These are phyloP conservation scores for Syzygium aqueum DNA, from an alignment of 345 rosid genomes.

Conservation along the genomic window DNA sequence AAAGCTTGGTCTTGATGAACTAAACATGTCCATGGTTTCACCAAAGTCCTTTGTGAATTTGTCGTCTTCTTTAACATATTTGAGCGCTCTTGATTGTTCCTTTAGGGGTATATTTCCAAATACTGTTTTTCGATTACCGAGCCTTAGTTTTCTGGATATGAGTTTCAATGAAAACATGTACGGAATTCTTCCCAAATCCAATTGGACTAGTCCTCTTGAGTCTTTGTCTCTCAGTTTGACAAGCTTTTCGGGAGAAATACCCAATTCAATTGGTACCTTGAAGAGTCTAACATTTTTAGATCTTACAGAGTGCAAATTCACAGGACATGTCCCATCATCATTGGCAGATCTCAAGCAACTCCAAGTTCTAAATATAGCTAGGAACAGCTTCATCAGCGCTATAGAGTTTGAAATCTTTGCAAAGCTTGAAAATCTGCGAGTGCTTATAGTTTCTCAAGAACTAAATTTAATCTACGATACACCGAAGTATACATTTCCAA, in stretches of 20 bases:
- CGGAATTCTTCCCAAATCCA: neutral
- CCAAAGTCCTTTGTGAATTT: neutral
- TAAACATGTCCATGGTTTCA: neutral
- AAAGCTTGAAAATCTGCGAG: neutral
- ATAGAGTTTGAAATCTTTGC: neutral
- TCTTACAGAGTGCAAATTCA: neutral
- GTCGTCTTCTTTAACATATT: neutral
- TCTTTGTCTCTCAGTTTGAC: rapidly evolving
- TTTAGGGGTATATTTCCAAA: rapidly evolving
- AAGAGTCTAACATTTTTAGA: neutral
- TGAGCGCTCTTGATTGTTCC: rapidly evolving
- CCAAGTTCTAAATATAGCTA: neutral
- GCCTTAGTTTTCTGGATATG: rapidly evolving
- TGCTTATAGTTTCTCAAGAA: rapidly evolving
- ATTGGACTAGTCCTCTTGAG: neutral
- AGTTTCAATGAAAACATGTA: rapidly evolving
- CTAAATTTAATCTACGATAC: neutral
- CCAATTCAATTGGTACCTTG: neutral
- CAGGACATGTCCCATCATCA: neutral
- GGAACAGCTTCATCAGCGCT: neutral
- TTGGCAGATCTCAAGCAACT: neutral
- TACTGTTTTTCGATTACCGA: neutral
- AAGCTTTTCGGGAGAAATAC: neutral
- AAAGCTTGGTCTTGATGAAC: neutral
- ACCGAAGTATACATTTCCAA: neutral